A percentile compares a stretch with the other conserved stretches of the same genome.
Evolutionary conservation across 805 yeast species (phyloP).

Genomic region (Candida boleticola): DNA sequence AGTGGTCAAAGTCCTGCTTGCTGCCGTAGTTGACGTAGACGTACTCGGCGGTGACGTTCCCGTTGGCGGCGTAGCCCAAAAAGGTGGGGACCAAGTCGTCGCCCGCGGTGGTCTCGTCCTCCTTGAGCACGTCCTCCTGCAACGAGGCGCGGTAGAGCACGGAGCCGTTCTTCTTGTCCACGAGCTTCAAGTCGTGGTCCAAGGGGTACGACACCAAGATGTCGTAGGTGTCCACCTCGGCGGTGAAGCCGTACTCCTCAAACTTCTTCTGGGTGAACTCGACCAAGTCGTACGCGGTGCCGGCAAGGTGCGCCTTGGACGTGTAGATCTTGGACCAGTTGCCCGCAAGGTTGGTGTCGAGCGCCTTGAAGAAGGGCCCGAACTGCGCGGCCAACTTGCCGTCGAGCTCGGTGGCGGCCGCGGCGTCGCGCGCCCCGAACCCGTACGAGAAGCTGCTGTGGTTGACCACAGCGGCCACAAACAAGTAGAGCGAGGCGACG

Average conservation of each 20-base stretch:
- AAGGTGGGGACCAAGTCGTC: slow-evolving; percentile 47
- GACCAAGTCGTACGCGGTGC: slow-evolving; percentile 42
- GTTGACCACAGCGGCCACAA: background rate
- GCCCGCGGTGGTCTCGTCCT: slow-evolving; percentile 39
- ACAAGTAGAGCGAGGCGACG: background rate
- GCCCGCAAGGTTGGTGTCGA: slow-evolving; percentile 37
- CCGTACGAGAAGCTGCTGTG: background rate
- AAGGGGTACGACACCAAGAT: slow-evolving; percentile 54
- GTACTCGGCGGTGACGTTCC: slow-evolving; percentile 53
- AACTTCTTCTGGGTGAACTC: slow-evolving; percentile 52
- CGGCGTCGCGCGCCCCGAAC: background rate
- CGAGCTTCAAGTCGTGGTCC: slow-evolving; percentile 39
- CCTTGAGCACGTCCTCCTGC: slow-evolving; percentile 46
- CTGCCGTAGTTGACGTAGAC: slow-evolving; percentile 64
- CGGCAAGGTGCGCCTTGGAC: slow-evolving; percentile 43
- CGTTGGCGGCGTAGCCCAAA: slow-evolving; percentile 65
- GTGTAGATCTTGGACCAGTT: slow-evolving; percentile 44
- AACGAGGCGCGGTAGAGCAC: slow-evolving; percentile 47
- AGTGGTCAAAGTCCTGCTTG: slow-evolving; percentile 47
- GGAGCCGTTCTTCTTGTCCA: slow-evolving; percentile 28
- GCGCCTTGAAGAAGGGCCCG: slow-evolving; percentile 21
- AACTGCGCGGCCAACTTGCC: background rate
- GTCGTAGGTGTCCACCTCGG: slow-evolving; percentile 54
- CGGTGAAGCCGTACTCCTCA: slow-evolving; percentile 49
- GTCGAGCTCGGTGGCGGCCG: background rate